phyloP scores from a whole-genome alignment of 306 rosid species.

The Trifolium dubium region DNA sequence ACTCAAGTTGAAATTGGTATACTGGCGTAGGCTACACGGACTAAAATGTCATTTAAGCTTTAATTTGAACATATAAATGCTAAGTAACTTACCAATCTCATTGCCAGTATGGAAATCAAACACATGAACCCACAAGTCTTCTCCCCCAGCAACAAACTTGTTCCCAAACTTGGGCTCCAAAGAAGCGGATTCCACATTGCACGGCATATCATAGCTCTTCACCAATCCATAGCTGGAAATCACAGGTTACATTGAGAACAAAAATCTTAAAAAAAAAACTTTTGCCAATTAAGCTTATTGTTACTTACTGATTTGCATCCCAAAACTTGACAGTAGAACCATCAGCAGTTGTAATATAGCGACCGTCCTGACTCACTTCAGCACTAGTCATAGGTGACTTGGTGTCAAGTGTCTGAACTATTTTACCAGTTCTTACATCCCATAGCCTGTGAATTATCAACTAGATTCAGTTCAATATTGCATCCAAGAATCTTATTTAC shows the following conservation, averaged over 20 bases:
- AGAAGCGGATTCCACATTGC: slow-evolving; percentile 91
- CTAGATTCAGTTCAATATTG: slow-evolving; percentile 36
- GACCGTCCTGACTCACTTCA: slow-evolving; percentile 99
- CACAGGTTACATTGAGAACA: slow-evolving; percentile 38
- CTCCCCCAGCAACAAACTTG: slow-evolving; percentile 97
- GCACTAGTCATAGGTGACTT: slow-evolving; percentile 92
- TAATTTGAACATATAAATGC: background rate
- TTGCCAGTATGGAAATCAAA: slow-evolving; percentile 92
- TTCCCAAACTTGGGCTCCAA: slow-evolving; percentile 93
- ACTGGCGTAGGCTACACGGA: background rate
- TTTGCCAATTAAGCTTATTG: background rate
- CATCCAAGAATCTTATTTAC: slow-evolving; percentile 4
- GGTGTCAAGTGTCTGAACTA: slow-evolving; percentile 90
- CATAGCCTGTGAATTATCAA: slow-evolving; percentile 68
- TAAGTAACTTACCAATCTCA: slow-evolving; percentile 75
- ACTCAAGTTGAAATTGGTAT: background rate
- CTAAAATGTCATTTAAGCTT: background rate
- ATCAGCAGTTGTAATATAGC: slow-evolving; percentile 94
- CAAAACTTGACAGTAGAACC: slow-evolving; percentile 95
- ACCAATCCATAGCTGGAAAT: slow-evolving; percentile 82
- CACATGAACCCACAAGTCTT: slow-evolving; percentile 96
- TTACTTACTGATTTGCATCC: slow-evolving; percentile 95
- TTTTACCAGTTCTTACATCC: slow-evolving; percentile 94
- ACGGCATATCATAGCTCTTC: slow-evolving; percentile 94
- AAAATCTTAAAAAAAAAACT: slow-evolving; percentile 22